phyloP scores from a whole-genome alignment of 768 basidiomycete genomes.

The Mycena alexandri region DNA sequence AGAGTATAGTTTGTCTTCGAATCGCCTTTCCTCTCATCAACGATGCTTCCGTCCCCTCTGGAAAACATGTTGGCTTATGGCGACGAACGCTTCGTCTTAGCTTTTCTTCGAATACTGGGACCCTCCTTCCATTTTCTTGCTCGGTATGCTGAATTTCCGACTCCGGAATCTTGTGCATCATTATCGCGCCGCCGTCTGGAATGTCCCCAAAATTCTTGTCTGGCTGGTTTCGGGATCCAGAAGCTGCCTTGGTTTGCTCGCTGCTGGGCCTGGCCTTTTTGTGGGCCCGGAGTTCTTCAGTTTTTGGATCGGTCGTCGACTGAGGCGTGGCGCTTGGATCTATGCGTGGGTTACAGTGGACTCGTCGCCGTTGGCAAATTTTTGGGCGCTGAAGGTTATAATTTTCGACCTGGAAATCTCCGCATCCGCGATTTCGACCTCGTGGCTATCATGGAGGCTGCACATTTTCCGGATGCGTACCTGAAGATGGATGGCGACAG shows the following conservation, averaged over 20 bases:
- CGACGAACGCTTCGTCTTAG: too few species aligned
- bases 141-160: not conserved
- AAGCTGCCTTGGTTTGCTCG: too few species aligned
- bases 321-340: not conserved
- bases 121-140: not conserved
- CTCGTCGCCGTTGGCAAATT: not conserved
- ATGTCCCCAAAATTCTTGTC: not conserved
- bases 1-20: too few species aligned
- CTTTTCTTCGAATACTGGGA: slow-evolving; percentile 12
- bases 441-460: not conserved
- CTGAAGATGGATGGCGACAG: not conserved
- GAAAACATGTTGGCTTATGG: too few species aligned
- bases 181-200: not conserved
- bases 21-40: too few species aligned
- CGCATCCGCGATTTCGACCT: not conserved
- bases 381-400: not conserved
- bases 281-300: not conserved
- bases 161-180: not conserved
- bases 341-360: not conserved
- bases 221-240: not conserved
- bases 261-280: not conserved
- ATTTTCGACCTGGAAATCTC: not conserved
- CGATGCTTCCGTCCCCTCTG: too few species aligned
- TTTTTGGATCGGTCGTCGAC: not conserved
- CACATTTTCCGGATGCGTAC: not conserved